Conservation (phyloP, 345 rosid species). For the Bruguiera sexangula region DNA sequence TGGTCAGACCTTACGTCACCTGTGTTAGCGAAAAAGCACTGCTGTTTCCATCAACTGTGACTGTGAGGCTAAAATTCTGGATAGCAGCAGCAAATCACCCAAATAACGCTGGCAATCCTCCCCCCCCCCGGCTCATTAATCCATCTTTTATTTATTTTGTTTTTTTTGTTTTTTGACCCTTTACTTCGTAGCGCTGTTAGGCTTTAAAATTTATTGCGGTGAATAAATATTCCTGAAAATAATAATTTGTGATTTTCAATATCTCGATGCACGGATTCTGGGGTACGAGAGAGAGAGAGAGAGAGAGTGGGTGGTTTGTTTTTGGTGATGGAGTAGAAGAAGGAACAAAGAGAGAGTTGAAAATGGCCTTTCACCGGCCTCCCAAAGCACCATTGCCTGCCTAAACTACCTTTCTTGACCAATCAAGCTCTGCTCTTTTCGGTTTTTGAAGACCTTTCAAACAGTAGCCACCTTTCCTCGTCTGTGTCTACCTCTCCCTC, state of each 20-base stretch:
- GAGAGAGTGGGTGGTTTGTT: constrained; percentile 18
- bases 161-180: too few relatives aligned
- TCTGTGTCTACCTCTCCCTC: background rate
- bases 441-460: constrained; percentile 7
- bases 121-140: too few relatives aligned
- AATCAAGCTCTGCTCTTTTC: constrained; percentile 15
- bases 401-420: background rate
- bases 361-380: constrained; percentile 45
- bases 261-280: too few relatives aligned
- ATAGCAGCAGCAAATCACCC: too few relatives aligned
- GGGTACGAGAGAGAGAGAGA: background rate
- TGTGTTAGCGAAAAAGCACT: constrained; percentile 17
- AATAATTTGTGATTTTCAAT: too few relatives aligned
- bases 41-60: background rate
- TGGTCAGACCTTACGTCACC: constrained; percentile 26
- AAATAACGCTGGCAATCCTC: too few relatives aligned
- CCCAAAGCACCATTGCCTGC: constrained; percentile 5
- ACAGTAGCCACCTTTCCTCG: background rate
- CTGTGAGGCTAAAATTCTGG: background rate
- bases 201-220: too few relatives aligned
- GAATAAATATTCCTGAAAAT: too few relatives aligned
- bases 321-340: constrained; percentile 13
- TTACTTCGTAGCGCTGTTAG: too few relatives aligned
- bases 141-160: too few relatives aligned
- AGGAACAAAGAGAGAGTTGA: constrained; percentile 28